Percentiles rank a stretch among this genome's conserved stretches.
phyloP scores from a whole-genome alignment of 176 grass and related monocot genomes.

The Cymbopogon citratus region DNA sequence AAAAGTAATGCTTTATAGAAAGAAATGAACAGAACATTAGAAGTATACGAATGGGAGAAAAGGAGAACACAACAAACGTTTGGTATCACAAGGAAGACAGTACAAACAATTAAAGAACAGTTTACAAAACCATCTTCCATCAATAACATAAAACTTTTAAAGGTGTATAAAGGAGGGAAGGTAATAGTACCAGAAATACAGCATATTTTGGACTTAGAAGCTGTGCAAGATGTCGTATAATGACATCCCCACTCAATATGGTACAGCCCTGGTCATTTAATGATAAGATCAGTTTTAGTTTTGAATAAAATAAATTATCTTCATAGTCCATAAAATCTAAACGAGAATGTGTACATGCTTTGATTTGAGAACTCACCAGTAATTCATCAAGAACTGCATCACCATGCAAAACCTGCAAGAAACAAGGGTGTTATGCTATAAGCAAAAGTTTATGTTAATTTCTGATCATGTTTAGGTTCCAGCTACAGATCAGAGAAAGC shows the following conservation, averaged over 20 bases:
- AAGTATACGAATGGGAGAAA: slow-evolving; percentile 7
- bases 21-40: not conserved
- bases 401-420: slow-evolving; percentile 85
- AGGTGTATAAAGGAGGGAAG: slow-evolving; percentile 24
- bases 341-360: not conserved
- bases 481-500: not conserved
- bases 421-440: slow-evolving; percentile 4
- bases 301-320: not conserved
- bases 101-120: not conserved
- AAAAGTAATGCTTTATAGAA: not conserved
- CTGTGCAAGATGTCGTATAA: slow-evolving; percentile 93
- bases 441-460: not conserved
- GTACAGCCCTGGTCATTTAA: slow-evolving; percentile 83
- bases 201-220: slow-evolving; percentile 74
- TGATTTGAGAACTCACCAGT: slow-evolving; percentile 40
- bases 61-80: not conserved
- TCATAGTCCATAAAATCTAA: slow-evolving; percentile 8
- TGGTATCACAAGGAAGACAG: not conserved
- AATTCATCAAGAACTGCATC: slow-evolving; percentile 88
- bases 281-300: slow-evolving; percentile 33
- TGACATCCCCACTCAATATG: slow-evolving; percentile 91
- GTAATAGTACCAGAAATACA: slow-evolving; percentile 84
- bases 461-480: not conserved
- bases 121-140: not conserved
- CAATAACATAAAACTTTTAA: not conserved